Conservation (phyloP, 192 early-diverging fungal genomes). For the Phycomyces blakesleeanus region DNA sequence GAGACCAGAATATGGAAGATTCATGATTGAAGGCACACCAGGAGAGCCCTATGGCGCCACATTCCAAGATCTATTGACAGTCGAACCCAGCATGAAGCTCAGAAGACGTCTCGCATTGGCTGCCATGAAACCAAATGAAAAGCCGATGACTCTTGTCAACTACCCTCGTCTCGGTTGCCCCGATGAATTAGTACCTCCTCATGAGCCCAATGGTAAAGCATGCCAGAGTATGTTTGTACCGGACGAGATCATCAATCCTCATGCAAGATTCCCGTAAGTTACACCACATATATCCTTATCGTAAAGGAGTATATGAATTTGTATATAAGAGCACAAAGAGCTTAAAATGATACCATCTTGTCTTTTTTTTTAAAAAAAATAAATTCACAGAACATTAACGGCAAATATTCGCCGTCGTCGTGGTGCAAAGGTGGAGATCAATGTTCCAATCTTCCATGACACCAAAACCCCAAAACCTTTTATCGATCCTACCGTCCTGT, state of each 20-base stretch:
- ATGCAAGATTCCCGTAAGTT: slow-evolving; percentile 83
- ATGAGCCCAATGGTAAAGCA: slow-evolving; percentile 63
- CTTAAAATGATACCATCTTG: too few relatives aligned
- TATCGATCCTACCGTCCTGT: slow-evolving; percentile 67
- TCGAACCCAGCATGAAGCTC: slow-evolving; percentile 86
- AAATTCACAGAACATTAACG: slow-evolving; percentile 72
- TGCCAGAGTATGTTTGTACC: slow-evolving; percentile 88
- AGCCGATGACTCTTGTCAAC: slow-evolving; percentile 76
- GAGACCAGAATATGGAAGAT: slow-evolving; percentile 95
- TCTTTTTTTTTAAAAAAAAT: too few relatives aligned
- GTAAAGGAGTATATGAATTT: too few relatives aligned
- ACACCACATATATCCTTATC: neutral
- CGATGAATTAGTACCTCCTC: slow-evolving; percentile 65
- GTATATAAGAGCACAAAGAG: too few relatives aligned
- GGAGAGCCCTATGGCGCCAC: slow-evolving; percentile 85
- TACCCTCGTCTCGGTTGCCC: slow-evolving; percentile 88
- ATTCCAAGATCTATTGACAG: slow-evolving; percentile 72
- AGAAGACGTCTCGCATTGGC: slow-evolving; percentile 66
- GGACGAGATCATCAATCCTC: slow-evolving; percentile 90
- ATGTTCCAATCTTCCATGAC: slow-evolving; percentile 94
- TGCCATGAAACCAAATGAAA: slow-evolving; percentile 66
- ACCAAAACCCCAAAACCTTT: slow-evolving; percentile 86
- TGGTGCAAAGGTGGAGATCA: slow-evolving; percentile 92
- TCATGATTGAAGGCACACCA: slow-evolving; percentile 97
- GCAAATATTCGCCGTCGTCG: slow-evolving; percentile 92